phyloP scores from a whole-genome alignment of 192 early-diverging fungal genomes.

The Dissophora globulifera region DNA sequence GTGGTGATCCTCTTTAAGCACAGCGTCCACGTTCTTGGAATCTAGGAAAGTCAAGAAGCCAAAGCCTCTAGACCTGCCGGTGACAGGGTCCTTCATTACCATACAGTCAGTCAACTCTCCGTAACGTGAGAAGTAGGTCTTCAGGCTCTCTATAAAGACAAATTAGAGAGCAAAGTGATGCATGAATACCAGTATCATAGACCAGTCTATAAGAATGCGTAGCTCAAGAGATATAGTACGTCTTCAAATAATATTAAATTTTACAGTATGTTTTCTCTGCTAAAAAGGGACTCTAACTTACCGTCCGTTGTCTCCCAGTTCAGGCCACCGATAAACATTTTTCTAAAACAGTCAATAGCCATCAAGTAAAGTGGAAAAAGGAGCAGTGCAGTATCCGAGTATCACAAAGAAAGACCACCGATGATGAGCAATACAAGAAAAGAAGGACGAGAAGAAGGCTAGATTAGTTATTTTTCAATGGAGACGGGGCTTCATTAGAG shows the following conservation, averaged over 20 bases:
- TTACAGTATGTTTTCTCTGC: too few relatives aligned
- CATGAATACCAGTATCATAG: too few relatives aligned
- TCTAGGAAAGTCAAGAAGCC: constrained; percentile 81
- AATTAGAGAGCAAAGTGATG: constrained; percentile 7
- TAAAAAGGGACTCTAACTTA: constrained; percentile 63
- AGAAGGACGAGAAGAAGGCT: background rate
- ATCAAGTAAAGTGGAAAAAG: too few relatives aligned
- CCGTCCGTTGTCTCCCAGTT: constrained; percentile 89
- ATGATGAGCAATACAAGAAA: too few relatives aligned
- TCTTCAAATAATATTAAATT: too few relatives aligned
- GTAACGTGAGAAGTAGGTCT: constrained; percentile 75
- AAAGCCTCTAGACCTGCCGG: constrained; percentile 79
- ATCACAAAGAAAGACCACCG: background rate
- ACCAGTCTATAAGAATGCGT: too few relatives aligned
- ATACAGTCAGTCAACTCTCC: constrained; percentile 78
- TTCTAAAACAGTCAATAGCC: too few relatives aligned
- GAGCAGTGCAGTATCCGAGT: background rate
- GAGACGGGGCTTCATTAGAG: constrained; percentile 14
- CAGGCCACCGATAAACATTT: constrained; percentile 84
- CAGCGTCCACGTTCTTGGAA: constrained; percentile 67
- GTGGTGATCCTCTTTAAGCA: constrained; percentile 73
- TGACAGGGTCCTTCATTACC: constrained; percentile 79
- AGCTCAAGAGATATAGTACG: too few relatives aligned
- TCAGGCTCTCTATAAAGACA: constrained; percentile 71
- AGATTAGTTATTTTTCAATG: constrained; percentile 8